phyloP scores from a whole-genome alignment of 257 asterid genomes.

The Nicotiana sylvestris region DNA sequence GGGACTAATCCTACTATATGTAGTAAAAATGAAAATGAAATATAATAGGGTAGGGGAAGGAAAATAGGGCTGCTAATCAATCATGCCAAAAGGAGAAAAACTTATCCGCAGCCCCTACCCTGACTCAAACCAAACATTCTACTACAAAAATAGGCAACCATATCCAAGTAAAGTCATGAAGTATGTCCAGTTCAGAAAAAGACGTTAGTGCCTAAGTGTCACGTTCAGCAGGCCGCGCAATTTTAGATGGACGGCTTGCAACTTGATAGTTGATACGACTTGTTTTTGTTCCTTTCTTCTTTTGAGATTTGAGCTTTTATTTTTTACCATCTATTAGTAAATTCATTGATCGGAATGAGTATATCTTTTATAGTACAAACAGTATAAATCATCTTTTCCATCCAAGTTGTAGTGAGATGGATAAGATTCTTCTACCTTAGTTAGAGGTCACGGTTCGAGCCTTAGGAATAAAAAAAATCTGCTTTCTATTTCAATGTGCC shows the following conservation, averaged over 20 bases:
- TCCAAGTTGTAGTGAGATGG: too few relatives aligned
- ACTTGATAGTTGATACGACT: not conserved
- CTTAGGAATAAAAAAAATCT: too few relatives aligned
- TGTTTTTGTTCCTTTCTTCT: not conserved
- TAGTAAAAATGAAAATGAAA: not conserved
- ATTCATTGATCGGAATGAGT: too few relatives aligned
- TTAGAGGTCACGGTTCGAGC: fast-evolving
- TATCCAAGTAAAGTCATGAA: not conserved
- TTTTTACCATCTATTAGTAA: not conserved
- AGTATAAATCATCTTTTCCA: too few relatives aligned
- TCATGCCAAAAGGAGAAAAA: not conserved
- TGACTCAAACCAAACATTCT: too few relatives aligned
- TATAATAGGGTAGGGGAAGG: not conserved
- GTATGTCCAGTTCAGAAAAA: not conserved
- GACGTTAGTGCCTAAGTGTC: not conserved
- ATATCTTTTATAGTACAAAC: too few relatives aligned
- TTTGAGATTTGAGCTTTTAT: not conserved
- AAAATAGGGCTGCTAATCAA: not conserved
- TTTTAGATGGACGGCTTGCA: constrained; percentile 2
- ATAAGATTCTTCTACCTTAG: too few relatives aligned
- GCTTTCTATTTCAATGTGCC: too few relatives aligned
- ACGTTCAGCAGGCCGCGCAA: not conserved
- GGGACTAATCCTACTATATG: not conserved
- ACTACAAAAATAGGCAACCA: not conserved
- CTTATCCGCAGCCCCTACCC: not conserved